Conservation (phyloP, 1,139 yeast species). For the Yueomyces sp. region DNA sequence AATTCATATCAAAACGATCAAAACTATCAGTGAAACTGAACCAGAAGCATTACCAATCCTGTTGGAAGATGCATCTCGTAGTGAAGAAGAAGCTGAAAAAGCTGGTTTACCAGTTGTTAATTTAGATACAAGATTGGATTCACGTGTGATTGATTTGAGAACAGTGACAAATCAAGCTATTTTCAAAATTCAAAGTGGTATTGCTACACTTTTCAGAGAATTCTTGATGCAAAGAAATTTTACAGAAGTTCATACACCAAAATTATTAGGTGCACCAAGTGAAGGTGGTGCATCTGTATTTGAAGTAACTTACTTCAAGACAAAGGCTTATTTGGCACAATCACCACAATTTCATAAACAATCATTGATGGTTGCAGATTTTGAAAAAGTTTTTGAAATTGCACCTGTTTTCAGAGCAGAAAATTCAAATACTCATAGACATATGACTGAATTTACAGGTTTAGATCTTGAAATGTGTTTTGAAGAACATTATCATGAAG, state of each 20-base stretch:
- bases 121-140: conserved; percentile 88
- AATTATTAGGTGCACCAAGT: conserved; percentile 85
- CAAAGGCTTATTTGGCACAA: conserved; percentile 89
- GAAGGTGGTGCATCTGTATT: conserved; percentile 98
- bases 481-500: conserved; percentile 97
- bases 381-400: conserved; percentile 88
- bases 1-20: conserved; percentile 61
- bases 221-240: conserved; percentile 57
- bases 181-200: conserved; percentile 86
- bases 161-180: conserved; percentile 96
- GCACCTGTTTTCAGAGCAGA: conserved; percentile 99
- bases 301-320: conserved; percentile 84
- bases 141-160: conserved; percentile 91
- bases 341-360: conserved; percentile 97
- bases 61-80: conserved; percentile 91
- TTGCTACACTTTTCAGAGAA: conserved; percentile 80
- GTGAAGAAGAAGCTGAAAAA: conserved; percentile 90
- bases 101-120: conserved; percentile 87
- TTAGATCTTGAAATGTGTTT: conserved; percentile 96
- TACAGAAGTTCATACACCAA: conserved; percentile 91
- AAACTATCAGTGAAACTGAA: conserved; percentile 61
- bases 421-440: conserved; percentile 97
- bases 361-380: conserved; percentile 95
- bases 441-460: conserved; percentile 97
- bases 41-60: conserved; percentile 89